These are phyloP conservation scores for Eimeria zaria DNA, from an alignment of 169 alveolate genomes.

Conservation along the genomic window DNA sequence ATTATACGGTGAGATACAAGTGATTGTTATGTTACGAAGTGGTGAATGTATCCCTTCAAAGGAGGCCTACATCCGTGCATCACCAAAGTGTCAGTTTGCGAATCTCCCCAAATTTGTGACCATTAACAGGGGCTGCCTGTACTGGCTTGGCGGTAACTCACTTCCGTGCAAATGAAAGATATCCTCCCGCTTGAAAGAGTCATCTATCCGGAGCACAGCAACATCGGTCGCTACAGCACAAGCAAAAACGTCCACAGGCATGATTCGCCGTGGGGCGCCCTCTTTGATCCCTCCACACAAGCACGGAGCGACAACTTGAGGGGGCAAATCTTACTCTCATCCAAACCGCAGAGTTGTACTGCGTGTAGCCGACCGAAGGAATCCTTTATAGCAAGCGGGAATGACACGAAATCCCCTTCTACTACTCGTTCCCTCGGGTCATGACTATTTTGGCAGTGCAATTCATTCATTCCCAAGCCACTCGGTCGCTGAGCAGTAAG, in stretches of 20 bases:
- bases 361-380: conserved; percentile 20
- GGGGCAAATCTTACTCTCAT: not conserved
- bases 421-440: not conserved
- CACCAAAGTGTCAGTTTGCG: not conserved
- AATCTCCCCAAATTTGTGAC: no score
- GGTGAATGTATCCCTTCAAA: not conserved
- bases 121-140: not conserved
- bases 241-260: not conserved
- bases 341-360: conserved; percentile 37
- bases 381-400: conserved; percentile 29
- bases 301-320: not conserved
- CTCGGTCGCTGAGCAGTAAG: conserved; percentile 4
- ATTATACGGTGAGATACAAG: not conserved
- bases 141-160: not conserved
- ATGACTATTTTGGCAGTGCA: not conserved
- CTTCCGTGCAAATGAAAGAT: not conserved
- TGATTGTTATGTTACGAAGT: not conserved
- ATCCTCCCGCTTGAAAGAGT: not conserved
- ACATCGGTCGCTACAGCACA: conserved; percentile 58
- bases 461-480: not conserved
- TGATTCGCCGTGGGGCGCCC: not conserved
- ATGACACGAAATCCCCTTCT: not conserved
- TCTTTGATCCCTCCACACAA: not conserved
- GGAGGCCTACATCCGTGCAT: not conserved
- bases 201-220: conserved; percentile 46